Evolutionary conservation across 2,329 filamentous ascomycete genomes (phyloP).

Genomic region (Seiridium unicorne): DNA sequence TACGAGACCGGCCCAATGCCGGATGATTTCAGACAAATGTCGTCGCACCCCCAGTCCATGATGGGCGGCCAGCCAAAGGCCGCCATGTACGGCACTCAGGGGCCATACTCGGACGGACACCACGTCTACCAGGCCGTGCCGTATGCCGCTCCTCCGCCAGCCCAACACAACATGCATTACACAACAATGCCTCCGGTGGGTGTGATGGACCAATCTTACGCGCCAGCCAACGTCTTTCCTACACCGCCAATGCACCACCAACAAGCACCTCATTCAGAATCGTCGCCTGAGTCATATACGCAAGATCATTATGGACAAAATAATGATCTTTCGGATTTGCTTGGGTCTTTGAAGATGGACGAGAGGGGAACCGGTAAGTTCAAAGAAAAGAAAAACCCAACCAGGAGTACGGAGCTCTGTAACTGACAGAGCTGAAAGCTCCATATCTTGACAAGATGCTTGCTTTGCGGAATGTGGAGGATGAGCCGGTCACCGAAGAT

Average conservation of each 20-base stretch:
- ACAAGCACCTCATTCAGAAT: constrained; percentile 34
- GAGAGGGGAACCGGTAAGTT: constrained; percentile 80
- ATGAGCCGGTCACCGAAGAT: constrained; percentile 66
- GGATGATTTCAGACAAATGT: constrained; percentile 51
- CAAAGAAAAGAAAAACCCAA: constrained; percentile 7
- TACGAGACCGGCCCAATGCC: constrained; percentile 41
- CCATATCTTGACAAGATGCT: constrained; percentile 75
- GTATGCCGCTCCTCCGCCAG: constrained; percentile 43
- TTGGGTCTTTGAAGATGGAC: constrained; percentile 85
- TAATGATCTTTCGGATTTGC: constrained; percentile 68
- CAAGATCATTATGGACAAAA: constrained; percentile 66
- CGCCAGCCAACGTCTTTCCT: constrained; percentile 49
- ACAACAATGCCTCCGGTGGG: constrained; percentile 47
- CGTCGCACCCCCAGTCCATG: constrained; percentile 47
- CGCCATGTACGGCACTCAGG: constrained; percentile 47
- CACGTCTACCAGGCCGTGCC: constrained; percentile 45
- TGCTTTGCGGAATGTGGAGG: constrained; percentile 38
- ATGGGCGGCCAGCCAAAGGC: constrained; percentile 40
- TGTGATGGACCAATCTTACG: constrained; percentile 51
- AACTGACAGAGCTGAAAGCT: constrained; percentile 45
- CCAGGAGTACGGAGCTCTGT: background rate
- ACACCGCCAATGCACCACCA: constrained; percentile 51
- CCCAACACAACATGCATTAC: constrained; percentile 52
- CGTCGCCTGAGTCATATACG: constrained; percentile 52
- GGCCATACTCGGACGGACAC: constrained; percentile 44